Evolutionary conservation across 2,329 filamentous ascomycete genomes (phyloP).

Genomic region (Trichoderma afroharzianum): DNA sequence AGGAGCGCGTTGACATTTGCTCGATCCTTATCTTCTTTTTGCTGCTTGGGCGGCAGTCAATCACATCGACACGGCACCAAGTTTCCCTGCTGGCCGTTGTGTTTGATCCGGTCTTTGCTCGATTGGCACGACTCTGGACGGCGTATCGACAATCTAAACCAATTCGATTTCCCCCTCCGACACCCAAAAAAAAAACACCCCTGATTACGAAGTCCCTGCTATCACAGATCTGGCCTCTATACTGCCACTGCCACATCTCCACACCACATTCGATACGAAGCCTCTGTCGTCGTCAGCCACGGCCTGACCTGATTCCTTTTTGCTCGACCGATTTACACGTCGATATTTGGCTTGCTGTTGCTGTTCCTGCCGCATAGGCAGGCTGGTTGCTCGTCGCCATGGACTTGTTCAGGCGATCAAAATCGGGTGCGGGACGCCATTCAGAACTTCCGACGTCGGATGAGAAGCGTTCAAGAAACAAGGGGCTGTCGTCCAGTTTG

Average conservation of each 20-base stretch:
- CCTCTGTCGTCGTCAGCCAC: neutral
- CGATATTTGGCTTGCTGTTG: neutral
- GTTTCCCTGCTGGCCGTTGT: neutral
- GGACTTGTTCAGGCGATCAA: slow-evolving; percentile 58
- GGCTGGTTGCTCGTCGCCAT: slow-evolving; percentile 36
- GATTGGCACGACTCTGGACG: neutral
- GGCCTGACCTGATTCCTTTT: neutral
- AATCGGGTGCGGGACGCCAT: slow-evolving; percentile 42
- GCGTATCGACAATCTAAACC: neutral
- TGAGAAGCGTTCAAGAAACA: slow-evolving; percentile 45
- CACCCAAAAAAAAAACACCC: slow-evolving; percentile 6
- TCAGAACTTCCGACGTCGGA: slow-evolving; percentile 47
- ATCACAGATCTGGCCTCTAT: slow-evolving; percentile 13
- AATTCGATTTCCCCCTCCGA: neutral
- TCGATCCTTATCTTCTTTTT: neutral
- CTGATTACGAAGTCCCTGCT: slow-evolving; percentile 11
- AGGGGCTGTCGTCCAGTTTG: slow-evolving; percentile 49
- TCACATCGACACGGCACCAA: neutral
- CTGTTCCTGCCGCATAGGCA: slow-evolving; percentile 42
- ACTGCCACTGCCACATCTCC: neutral
- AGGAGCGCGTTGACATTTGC: neutral
- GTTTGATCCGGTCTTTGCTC: neutral
- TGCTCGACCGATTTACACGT: neutral
- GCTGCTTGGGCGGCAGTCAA: neutral
- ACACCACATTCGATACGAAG: slow-evolving; percentile 5